Conservation (phyloP, 192 early-diverging fungal species). For the Gryganskiella cystojenkinii region DNA sequence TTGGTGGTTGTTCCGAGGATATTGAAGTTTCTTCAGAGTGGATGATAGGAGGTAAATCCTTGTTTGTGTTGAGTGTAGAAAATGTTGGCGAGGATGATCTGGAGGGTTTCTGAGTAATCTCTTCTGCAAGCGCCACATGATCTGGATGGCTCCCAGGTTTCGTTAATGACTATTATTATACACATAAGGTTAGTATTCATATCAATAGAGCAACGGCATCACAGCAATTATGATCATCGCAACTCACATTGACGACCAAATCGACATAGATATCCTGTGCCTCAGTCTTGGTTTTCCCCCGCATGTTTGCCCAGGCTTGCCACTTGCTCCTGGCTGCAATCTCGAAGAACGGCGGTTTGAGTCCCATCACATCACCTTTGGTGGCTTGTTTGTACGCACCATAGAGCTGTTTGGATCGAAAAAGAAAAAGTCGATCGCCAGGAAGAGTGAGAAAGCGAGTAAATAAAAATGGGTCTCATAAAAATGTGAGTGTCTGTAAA, state of each 20-base stretch:
- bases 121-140: conserved; percentile 26
- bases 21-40: neutral
- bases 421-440: neutral
- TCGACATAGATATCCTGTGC: conserved; percentile 34
- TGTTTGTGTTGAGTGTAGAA: conserved; percentile 13
- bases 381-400: conserved; percentile 51
- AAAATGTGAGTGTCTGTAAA: neutral
- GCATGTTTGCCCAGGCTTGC: conserved; percentile 54
- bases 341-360: conserved; percentile 44
- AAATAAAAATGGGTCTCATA: neutral
- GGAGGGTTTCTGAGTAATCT: conserved; percentile 35
- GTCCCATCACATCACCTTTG: conserved; percentile 28
- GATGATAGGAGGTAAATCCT: conserved; percentile 27
- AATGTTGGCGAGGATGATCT: conserved; percentile 1
- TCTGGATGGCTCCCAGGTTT: conserved; percentile 42
- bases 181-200: neutral
- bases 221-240: neutral
- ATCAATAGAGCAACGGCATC: neutral
- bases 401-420: conserved; percentile 24
- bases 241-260: conserved; percentile 38
- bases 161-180: conserved; percentile 20
- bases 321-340: conserved; percentile 48
- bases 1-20: neutral
- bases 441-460: neutral
- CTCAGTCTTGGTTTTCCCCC: conserved; percentile 27